Base-by-base conservation (phyloP, 768 basidiomycete genomes). In the Pluteus cervinus region DNA sequence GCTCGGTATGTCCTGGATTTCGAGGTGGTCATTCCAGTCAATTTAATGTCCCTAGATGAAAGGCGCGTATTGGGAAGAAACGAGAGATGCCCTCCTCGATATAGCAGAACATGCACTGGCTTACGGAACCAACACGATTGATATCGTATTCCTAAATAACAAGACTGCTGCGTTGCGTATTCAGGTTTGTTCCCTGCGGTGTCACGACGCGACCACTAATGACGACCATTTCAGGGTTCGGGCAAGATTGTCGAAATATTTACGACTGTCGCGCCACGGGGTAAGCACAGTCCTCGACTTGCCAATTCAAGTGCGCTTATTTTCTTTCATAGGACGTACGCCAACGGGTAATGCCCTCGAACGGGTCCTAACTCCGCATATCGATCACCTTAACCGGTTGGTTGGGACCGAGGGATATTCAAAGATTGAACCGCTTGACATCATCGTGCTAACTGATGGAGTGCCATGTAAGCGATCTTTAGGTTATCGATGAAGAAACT, bases 371-470 rank as follows among this genome's bases (percentile, higher is more conserved):
- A 36, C 45, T n/a, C 33, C 40, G 22, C 48, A 56, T n/a, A 44
- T 57, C 3, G 24, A 32, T 16, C 47, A 47, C 8, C 48, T 60
- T 8, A 49, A 60, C 14, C 10, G 3, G 5, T 46, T 51, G 2
- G 36, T 47, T 21, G 28, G 42, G 18, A 37, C 37, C 1, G 8
- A 33, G 1, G 39, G 40, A 25, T 62, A 60, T 41, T 34, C 33
- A 3, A 36, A 44, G 15, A 52, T 59, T 15, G 43, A 42, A 21
- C 61, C 59, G 1, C 38, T 60, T 14, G 55, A 62, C 42, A 57
- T 62, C 29, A 55, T 62, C 15, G 48, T 62, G 17, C 41, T 62
- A 7, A 62, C 61, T 7, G 59, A 62, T 35, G 59, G 61, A 11
- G 45, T 49, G 1, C 57, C 61, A 15, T 41, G 58, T 60, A 39